Conservation (phyloP, 331 rosid species). For the Rhamnella rubrinervis region DNA sequence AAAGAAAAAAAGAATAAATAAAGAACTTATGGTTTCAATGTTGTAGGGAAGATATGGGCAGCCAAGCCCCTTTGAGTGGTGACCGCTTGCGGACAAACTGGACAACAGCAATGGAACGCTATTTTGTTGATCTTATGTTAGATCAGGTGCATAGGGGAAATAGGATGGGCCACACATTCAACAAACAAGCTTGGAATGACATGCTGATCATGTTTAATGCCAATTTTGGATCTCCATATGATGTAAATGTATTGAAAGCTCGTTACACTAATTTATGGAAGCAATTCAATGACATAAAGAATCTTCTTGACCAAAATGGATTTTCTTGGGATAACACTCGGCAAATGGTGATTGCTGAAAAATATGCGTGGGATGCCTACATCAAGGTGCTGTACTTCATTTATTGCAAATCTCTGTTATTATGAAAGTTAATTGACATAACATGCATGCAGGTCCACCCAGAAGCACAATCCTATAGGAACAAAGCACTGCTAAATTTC, state of each 20-base stretch:
- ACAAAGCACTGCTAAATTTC: slow-evolving; percentile 34
- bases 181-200: slow-evolving; percentile 60
- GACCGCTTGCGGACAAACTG: slow-evolving; percentile 42
- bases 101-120: slow-evolving; percentile 44
- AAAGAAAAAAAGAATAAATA: neutral
- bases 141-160: slow-evolving; percentile 55
- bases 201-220: slow-evolving; percentile 46
- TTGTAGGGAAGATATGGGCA: slow-evolving; percentile 34
- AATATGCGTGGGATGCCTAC: slow-evolving; percentile 45
- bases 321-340: slow-evolving; percentile 52
- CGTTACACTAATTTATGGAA: slow-evolving; percentile 44
- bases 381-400: slow-evolving; percentile 35
- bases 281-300: slow-evolving; percentile 47
- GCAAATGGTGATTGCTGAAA: slow-evolving; percentile 47
- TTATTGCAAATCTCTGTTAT: neutral
- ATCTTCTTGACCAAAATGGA: slow-evolving; percentile 48
- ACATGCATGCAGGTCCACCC: slow-evolving; percentile 49
- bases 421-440: slow-evolving; percentile 17
- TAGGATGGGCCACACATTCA: slow-evolving; percentile 58
- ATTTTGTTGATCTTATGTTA: slow-evolving; percentile 50
- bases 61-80: slow-evolving; percentile 24
- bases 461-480: slow-evolving; percentile 43
- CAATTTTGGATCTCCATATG: slow-evolving; percentile 39
- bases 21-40: neutral
- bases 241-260: slow-evolving; percentile 44